Conservation (phyloP, 2,329 filamentous ascomycete species). For the Podosphaera aphanis region DNA sequence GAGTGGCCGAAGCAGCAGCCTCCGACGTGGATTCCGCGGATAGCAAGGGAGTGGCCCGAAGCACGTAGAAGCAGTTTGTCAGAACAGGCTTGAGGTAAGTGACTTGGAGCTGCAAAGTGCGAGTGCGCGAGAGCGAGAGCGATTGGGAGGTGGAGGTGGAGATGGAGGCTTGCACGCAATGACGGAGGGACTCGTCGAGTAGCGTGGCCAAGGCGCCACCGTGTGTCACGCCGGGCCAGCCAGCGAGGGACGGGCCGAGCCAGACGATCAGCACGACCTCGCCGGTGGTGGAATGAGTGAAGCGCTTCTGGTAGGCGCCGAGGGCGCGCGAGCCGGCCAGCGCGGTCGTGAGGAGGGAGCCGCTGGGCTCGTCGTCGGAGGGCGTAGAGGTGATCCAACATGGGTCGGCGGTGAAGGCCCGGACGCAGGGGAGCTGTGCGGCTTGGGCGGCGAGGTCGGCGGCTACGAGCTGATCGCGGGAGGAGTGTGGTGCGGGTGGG, state of each 20-base stretch:
- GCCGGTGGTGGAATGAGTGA: slow-evolving; percentile 34
- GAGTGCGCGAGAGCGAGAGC: slow-evolving; percentile 23
- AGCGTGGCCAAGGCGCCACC: slow-evolving; percentile 46
- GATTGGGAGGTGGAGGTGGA: too few relatives aligned
- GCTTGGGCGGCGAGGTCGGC: slow-evolving; percentile 21
- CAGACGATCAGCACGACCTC: slow-evolving; percentile 40
- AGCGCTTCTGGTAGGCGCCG: slow-evolving; percentile 33
- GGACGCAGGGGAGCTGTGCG: slow-evolving; percentile 24
- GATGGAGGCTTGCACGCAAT: slow-evolving; percentile 32
- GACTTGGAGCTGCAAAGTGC: slow-evolving; percentile 34
- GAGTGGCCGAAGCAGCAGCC: slow-evolving; percentile 23
- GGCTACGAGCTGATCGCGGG: slow-evolving; percentile 21
- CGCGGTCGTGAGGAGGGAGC: slow-evolving; percentile 19
- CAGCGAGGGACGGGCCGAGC: slow-evolving; percentile 38
- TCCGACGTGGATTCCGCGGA: slow-evolving; percentile 7
- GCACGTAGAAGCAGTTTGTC: slow-evolving; percentile 38
- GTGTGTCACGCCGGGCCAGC: slow-evolving; percentile 51
- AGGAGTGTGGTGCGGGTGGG: slow-evolving; percentile 18
- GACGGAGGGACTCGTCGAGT: slow-evolving; percentile 45
- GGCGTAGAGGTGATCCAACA: slow-evolving; percentile 14
- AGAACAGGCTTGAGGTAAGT: slow-evolving; percentile 37
- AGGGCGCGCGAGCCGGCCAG: slow-evolving; percentile 21
- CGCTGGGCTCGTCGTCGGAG: slow-evolving; percentile 3
- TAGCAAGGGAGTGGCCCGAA: slow-evolving; percentile 24
- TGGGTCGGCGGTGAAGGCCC: slow-evolving; percentile 22